Conservation (phyloP, 2,329 filamentous ascomycete genomes). For the Fusarium euwallaceae region DNA sequence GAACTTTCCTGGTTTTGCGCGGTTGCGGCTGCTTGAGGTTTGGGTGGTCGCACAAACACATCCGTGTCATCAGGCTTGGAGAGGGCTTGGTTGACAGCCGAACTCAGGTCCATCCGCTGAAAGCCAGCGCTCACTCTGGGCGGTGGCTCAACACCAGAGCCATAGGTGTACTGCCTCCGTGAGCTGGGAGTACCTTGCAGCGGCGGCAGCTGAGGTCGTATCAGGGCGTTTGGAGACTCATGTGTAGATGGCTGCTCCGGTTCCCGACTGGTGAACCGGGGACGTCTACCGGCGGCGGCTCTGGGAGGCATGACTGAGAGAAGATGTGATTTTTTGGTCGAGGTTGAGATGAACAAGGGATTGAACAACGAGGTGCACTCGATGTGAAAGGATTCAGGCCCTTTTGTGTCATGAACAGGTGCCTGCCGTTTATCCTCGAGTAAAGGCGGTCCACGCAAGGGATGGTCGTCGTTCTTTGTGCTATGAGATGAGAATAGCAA, state of each 20-base stretch:
- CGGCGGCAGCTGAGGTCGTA: conserved; percentile 39
- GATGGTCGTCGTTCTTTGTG: conserved; percentile 28
- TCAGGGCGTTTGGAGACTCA: conserved; percentile 21
- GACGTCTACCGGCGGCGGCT: conserved; percentile 33
- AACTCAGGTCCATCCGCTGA: conserved; percentile 45
- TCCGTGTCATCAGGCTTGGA: conserved; percentile 34
- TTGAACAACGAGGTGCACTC: conserved; percentile 9
- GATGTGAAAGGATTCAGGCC: conserved; percentile 8
- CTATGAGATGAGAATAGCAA: conserved; percentile 40
- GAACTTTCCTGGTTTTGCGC: conserved; percentile 43
- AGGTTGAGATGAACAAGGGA: conserved; percentile 7
- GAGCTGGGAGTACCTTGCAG: conserved; percentile 52
- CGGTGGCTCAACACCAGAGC: conserved; percentile 52
- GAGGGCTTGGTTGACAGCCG: conserved; percentile 49
- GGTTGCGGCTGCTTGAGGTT: conserved; percentile 7
- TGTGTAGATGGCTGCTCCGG: conserved; percentile 27
- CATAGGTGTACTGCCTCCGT: conserved; percentile 55
- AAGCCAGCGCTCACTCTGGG: conserved; percentile 42
- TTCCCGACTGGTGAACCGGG: conserved; percentile 36
- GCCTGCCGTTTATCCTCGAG: conserved; percentile 14
- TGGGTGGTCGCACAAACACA: conserved; percentile 31
- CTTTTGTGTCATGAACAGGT: conserved; percentile 40
- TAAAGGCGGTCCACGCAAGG: conserved; percentile 7
- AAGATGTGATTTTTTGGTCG: not conserved
- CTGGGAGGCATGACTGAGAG: conserved; percentile 42